phyloP scores from a whole-genome alignment of 2,329 filamentous ascomycete species.

The Ophiostoma pallidulum region DNA sequence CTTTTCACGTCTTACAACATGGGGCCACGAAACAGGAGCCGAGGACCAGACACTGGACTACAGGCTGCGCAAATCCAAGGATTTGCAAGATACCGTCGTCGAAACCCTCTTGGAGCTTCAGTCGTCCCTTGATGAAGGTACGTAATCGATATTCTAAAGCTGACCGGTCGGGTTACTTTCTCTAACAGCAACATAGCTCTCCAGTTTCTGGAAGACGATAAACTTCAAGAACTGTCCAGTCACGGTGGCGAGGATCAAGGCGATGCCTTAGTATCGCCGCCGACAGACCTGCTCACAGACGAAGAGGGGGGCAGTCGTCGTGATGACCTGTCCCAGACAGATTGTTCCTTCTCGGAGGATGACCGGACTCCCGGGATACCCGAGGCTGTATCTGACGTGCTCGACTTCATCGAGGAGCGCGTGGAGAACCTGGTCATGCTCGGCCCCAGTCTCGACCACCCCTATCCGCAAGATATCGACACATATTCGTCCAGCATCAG shows the following conservation, averaged over 20 bases:
- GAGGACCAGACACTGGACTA: conserved; percentile 13
- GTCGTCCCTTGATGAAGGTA: conserved; percentile 13
- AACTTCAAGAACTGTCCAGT: conserved; percentile 6
- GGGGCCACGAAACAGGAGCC: conserved; percentile 15
- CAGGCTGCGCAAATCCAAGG: conserved; percentile 14
- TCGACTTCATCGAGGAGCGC: conserved; percentile 4
- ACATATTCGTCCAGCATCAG: conserved; percentile 11
- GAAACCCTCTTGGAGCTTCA: conserved; percentile 10
- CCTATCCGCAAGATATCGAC: conserved; percentile 15
- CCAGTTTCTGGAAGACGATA: conserved; percentile 7
- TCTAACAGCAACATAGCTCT: neutral
- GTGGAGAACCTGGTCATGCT: conserved; percentile 13
- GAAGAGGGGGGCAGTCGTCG: neutral
- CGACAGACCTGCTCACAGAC: neutral
- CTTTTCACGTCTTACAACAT: conserved; percentile 11
- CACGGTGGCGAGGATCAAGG: neutral
- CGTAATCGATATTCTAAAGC: neutral
- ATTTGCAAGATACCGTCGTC: conserved; percentile 9
- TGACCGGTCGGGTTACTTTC: neutral
- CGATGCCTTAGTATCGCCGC: neutral
- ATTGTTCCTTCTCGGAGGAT: neutral
- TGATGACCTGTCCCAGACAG: neutral
- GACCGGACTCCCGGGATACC: neutral
- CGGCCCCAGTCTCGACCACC: conserved; percentile 13
- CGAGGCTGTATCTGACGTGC: neutral